phyloP scores from a whole-genome alignment of 495 filamentous ascomycete species.

The Apodospora peruviana region DNA sequence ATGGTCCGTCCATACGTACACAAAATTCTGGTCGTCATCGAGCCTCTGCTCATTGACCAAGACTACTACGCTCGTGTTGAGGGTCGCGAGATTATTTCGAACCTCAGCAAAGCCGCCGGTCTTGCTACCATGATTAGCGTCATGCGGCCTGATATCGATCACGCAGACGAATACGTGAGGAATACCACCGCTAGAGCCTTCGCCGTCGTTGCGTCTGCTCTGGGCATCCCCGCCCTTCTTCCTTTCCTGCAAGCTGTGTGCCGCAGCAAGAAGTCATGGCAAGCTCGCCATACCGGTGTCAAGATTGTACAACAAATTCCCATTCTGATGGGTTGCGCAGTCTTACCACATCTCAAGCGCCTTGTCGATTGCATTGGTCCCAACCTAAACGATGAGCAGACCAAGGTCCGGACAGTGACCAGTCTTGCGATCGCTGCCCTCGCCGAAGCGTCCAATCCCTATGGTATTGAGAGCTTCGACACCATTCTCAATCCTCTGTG shows the following conservation, averaged over 20 bases:
- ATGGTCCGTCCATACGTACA: constrained; percentile 95
- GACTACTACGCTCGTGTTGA: constrained; percentile 99
- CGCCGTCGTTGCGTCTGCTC: constrained; percentile 92
- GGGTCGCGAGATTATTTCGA: constrained; percentile 97
- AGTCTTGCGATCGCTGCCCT: constrained; percentile 92
- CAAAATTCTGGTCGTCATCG: constrained; percentile 98
- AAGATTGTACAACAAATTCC: constrained; percentile 99
- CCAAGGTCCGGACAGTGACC: constrained; percentile 94
- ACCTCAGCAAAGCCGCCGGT: constrained; percentile 92
- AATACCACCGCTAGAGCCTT: constrained; percentile 98
- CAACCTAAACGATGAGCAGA: constrained; percentile 94
- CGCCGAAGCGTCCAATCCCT: constrained; percentile 94
- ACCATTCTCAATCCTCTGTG: constrained; percentile 95
- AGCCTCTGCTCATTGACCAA: constrained; percentile 96
- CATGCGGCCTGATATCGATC: constrained; percentile 98
- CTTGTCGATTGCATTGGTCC: constrained; percentile 95
- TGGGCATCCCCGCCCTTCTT: constrained; percentile 91
- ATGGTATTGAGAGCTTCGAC: constrained; percentile 98
- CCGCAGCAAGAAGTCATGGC: constrained; percentile 97
- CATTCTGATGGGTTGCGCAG: constrained; percentile 98
- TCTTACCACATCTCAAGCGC: constrained; percentile 91
- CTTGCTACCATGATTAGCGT: constrained; percentile 98
- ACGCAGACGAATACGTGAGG: constrained; percentile 97
- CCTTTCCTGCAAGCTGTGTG: constrained; percentile 95
- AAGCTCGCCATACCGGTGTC: constrained; percentile 97